Base-by-base conservation (phyloP, 768 basidiomycete genomes). In the Leccinum imitatum region DNA sequence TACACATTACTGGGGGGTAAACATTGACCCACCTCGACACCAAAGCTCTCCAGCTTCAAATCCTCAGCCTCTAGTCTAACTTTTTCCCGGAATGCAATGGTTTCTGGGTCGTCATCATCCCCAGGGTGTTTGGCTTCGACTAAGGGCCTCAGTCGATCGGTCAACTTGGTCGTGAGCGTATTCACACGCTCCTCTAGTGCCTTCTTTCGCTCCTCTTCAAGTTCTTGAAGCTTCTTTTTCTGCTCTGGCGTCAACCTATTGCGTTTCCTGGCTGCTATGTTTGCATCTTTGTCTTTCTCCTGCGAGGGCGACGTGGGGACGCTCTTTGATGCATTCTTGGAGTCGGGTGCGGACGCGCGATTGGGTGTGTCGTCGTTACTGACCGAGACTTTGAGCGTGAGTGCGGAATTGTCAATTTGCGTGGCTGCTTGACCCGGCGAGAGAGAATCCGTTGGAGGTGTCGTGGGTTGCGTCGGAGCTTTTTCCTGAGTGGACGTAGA, bases 11-110 rank as follows among this genome's bases (percentile, higher is more conserved):
- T 50, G 65, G 10, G n/a, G 17, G 50, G 19, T 21, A 46, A 50
- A 37, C 1, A 30, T 52, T 11, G 46, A 72, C 83, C 31, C 66
- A 92, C 89, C 85, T 98, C 96, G 23, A 98, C 87, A 52, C 97
- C 97, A 74, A 99, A 99, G 65, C 92, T 95, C 79, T 99, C 96
- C 56, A 98, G 76, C 78, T 98, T 98, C 66, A 99, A 71, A 76
- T 99, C 97, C 58, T 96, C 94, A 1, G 91, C 93, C 73, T 99
- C 97, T 30, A 83, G 78, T 68, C 75, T 81, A 72, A 96, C 91
- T 73, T 81, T 86, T 55, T 81, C 79, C 73, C 91, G 87, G 68
- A 94, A 99, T 15, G 82, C 79, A 53, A 74, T 75, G 11, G 92
- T 93, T 79, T 98, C 97, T 0, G 87, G 78, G 67, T 98, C 97